These are phyloP conservation scores for Ganoderma multipileum DNA, from an alignment of 1,284 basidiomycete species.

Conservation along the genomic window DNA sequence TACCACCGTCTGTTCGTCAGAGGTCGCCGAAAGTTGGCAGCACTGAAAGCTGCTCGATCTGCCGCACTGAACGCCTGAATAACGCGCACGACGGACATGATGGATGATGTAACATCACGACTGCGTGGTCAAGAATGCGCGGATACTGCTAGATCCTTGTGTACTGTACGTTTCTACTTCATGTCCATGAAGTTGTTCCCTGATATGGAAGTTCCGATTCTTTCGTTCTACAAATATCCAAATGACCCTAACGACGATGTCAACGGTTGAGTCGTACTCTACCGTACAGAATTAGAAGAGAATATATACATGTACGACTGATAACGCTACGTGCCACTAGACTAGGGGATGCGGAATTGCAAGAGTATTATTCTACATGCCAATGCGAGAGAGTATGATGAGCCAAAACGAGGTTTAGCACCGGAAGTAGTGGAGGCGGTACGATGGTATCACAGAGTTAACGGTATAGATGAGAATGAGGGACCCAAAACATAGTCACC, in stretches of 20 bases:
- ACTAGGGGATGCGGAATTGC: neutral
- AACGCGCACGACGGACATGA: no score
- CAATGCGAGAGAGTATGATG: neutral
- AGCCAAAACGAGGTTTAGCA: neutral
- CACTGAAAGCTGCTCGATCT: neutral
- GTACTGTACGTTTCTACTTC: neutral
- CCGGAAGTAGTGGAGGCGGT: neutral
- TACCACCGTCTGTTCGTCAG: conserved; percentile 5
- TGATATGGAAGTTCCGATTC: no score
- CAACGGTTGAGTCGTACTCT: neutral
- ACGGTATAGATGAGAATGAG: neutral
- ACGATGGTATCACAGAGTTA: neutral
- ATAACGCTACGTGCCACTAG: neutral
- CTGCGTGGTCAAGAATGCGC: no score
- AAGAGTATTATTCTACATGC: neutral
- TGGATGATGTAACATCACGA: no score
- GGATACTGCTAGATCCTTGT: no score
- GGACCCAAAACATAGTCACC: neutral
- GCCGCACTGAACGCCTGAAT: no score
- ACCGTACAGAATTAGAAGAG: neutral
- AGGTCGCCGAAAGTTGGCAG: neutral
- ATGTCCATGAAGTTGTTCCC: neutral
- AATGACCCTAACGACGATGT: neutral
- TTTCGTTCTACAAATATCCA: no score
- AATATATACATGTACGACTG: neutral